Base-by-base conservation (phyloP, 768 basidiomycete genomes). In the Lactifluus piperatus region DNA sequence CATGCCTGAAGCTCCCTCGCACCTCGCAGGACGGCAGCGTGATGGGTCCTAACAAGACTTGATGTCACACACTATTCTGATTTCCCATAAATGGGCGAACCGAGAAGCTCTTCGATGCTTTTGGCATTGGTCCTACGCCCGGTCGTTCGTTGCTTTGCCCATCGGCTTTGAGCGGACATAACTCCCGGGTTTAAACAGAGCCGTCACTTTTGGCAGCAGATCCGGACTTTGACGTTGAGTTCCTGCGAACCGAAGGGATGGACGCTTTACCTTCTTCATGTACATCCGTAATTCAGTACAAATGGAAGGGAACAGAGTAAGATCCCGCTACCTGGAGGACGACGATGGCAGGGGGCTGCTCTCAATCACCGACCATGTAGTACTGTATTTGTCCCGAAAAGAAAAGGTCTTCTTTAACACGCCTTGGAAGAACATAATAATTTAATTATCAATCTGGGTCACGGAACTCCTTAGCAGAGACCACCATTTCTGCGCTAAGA, bases 151-250 rank as follows among this genome's bases (percentile, higher is more conserved):
- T 39, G 45, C 51, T 47, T 37, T 58, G 45, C 36, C 53, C 18
- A 34, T 54, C 46, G 58, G 39, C 39, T 60, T 55, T 27, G 46
- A 45, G 48, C 54, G 58, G 58, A 60, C 34, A 51, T 50, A 34
- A 27, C 39, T 54, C 52, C 24, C 47, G 52, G 58, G 46, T 20
- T 32, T 50, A 50, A 36, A 27, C 20, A 32, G 50, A 60, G 26
- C 54, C 48, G 54, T 51, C 48, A 30, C 27, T 34, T 41, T 43
- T 55, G 48, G 51, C 47, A 60, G 54, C 32, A 55, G 53, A 55
- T 51, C 58, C 58, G 54, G 58, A 60, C 48, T 47, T n/a, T 49
- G 53, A 53, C 54, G 43, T 60, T 14, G 58, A 26, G 58, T 59
- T 59, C 54, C 39, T 20, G 52, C 52, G 32, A 44, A 60, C 37